These are phyloP conservation scores for Pyrenula aspistea DNA, from an alignment of 495 filamentous ascomycete genomes.

Conservation along the genomic window DNA sequence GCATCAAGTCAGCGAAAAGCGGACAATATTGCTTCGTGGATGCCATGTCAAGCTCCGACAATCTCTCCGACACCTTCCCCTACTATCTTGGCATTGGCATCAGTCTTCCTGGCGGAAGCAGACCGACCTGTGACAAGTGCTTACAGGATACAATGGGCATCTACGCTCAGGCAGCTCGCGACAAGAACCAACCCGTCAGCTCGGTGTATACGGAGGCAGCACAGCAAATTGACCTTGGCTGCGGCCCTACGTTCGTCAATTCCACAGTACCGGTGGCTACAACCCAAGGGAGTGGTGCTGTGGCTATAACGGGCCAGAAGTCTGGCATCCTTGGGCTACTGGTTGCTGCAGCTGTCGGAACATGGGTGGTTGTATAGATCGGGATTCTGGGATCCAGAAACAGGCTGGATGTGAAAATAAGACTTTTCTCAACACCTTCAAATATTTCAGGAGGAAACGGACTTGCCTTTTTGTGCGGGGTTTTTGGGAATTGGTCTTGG, in stretches of 20 bases:
- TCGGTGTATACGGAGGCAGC: slow-evolving; percentile 52
- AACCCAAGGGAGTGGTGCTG: not conserved
- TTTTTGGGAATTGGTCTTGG: no score
- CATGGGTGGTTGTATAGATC: not conserved
- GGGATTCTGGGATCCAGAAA: not conserved
- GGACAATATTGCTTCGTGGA: slow-evolving; percentile 58
- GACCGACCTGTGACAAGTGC: slow-evolving; percentile 60
- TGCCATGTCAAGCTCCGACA: slow-evolving; percentile 63
- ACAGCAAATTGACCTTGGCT: slow-evolving; percentile 48
- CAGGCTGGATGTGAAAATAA: no score
- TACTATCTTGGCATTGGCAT: slow-evolving; percentile 78
- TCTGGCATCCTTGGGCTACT: not conserved
- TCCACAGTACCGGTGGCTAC: slow-evolving; percentile 38
- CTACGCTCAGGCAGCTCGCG: slow-evolving; percentile 48
- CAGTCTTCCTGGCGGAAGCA: slow-evolving; percentile 44
- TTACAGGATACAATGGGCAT: slow-evolving; percentile 57
- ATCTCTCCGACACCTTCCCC: slow-evolving; percentile 55
- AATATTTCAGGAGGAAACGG: no score
- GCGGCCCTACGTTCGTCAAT: slow-evolving; percentile 52
- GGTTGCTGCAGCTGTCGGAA: not conserved
- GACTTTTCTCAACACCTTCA: no score
- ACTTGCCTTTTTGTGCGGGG: no score
- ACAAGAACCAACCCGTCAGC: slow-evolving; percentile 43
- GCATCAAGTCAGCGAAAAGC: slow-evolving; percentile 42
- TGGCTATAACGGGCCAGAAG: not conserved